Evolutionary conservation across 116 monocot genomes (phyloP).

Genomic region (Trichopus zeylanicus): DNA sequence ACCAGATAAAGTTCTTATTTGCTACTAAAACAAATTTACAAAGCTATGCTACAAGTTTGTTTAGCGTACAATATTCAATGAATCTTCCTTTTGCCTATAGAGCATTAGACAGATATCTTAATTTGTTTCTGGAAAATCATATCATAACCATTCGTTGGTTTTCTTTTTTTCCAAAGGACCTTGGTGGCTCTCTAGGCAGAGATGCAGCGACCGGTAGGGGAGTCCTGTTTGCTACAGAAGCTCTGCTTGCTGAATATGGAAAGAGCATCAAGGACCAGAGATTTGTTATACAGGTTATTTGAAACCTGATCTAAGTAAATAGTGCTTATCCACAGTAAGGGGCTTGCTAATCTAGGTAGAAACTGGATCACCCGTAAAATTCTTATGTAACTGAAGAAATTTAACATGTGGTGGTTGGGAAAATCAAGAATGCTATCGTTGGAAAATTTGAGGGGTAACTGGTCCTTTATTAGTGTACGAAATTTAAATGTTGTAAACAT

Average conservation of each 20-base stretch:
- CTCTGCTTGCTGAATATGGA: conserved; percentile 67
- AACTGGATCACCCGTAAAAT: too few species aligned
- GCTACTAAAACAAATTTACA: too few species aligned
- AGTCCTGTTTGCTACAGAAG: conserved; percentile 72
- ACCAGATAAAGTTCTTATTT: too few species aligned
- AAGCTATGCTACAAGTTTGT: not conserved
- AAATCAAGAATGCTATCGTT: too few species aligned
- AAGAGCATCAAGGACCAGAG: conserved; percentile 58
- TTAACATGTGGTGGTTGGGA: too few species aligned
- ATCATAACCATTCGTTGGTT: not conserved
- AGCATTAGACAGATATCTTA: not conserved
- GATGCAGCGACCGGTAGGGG: conserved; percentile 86
- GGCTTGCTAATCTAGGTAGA: not conserved
- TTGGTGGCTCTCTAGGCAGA: conserved; percentile 86
- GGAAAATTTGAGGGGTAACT: too few species aligned
- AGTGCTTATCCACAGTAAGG: not conserved
- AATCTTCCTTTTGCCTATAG: too few species aligned
- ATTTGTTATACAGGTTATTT: conserved; percentile 66
- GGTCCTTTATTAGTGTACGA: too few species aligned
- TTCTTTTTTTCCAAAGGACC: conserved; percentile 42
- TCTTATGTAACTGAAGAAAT: too few species aligned
- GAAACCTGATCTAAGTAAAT: too few species aligned
- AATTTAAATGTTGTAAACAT: too few species aligned
- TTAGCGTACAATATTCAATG: not conserved
- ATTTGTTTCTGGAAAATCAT: not conserved